These are phyloP conservation scores for Xylogone sp. DNA, from an alignment of 2,329 filamentous ascomycete genomes.

Conservation along the genomic window DNA sequence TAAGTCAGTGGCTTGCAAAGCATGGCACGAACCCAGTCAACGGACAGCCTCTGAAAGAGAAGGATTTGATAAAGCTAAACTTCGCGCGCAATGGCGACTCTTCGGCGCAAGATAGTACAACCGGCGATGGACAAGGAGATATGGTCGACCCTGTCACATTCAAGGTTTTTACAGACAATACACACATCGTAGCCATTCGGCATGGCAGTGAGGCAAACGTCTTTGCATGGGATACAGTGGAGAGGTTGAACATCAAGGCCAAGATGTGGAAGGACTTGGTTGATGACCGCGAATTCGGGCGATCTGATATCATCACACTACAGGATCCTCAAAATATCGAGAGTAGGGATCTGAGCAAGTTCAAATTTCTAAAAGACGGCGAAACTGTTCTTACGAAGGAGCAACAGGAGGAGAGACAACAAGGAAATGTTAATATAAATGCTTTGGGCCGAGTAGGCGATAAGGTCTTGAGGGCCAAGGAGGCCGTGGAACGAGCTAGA, in stretches of 20 bases:
- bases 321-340: conserved; percentile 93
- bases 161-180: conserved; percentile 97
- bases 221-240: conserved; percentile 93
- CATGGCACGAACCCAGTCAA: conserved; percentile 89
- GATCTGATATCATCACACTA: conserved; percentile 91
- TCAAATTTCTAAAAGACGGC: conserved; percentile 86
- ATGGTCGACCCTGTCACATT: conserved; percentile 95
- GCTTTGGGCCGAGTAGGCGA: conserved; percentile 74
- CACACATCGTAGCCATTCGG: conserved; percentile 85
- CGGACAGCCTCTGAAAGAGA: conserved; percentile 71
- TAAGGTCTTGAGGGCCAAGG: conserved; percentile 88
- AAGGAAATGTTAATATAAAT: conserved; percentile 70
- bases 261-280: conserved; percentile 95
- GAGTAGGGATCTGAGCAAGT: conserved; percentile 76
- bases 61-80: conserved; percentile 85
- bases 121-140: conserved; percentile 61
- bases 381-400: conserved; percentile 64
- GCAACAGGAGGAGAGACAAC: conserved; percentile 63
- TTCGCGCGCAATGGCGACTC: conserved; percentile 85
- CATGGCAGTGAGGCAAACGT: conserved; percentile 85
- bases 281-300: conserved; percentile 78
- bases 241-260: conserved; percentile 91
- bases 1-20: conserved; percentile 89
- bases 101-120: conserved; percentile 40
- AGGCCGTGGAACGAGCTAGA: conserved; percentile 87